Evolutionary conservation across 768 basidiomycete genomes (phyloP).

Genomic region (Serendipita sp.): DNA sequence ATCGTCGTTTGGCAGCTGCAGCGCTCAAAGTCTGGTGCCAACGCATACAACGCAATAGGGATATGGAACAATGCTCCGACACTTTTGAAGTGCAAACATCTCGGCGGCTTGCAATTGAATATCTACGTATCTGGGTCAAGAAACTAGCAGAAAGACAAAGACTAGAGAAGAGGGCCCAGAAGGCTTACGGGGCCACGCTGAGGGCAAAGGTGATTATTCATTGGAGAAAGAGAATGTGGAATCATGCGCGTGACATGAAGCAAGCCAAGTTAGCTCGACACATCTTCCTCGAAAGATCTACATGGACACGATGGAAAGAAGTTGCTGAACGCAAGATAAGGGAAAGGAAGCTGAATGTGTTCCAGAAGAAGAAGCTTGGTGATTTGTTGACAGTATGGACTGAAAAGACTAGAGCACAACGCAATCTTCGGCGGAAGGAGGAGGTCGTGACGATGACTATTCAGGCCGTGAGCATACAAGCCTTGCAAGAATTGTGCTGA

Average conservation of each 20-base stretch:
- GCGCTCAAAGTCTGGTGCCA: neutral
- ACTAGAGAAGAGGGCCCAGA: neutral
- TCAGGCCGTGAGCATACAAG: neutral
- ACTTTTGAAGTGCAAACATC: neutral
- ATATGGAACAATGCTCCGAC: neutral
- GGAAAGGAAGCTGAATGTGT: constrained; percentile 28
- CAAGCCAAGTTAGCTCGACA: constrained; percentile 39
- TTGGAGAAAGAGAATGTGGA: constrained; percentile 43
- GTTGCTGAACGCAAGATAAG: constrained; percentile 29
- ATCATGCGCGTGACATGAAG: constrained; percentile 31
- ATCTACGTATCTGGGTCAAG: neutral
- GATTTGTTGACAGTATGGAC: neutral
- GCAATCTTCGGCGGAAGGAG: constrained; percentile 3
- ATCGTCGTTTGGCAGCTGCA: neutral
- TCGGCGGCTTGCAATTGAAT: neutral
- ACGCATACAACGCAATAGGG: neutral
- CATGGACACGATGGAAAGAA: constrained; percentile 33
- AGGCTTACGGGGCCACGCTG: neutral
- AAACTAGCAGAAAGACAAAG: neutral
- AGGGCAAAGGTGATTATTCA: constrained; percentile 21
- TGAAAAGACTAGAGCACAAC: neutral
- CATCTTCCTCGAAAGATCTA: constrained; percentile 30
- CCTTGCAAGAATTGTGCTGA: constrained; percentile 20
- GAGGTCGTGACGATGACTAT: neutral
- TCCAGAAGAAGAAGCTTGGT: constrained; percentile 1